These are phyloP conservation scores for Yarrowia osloensis DNA, from an alignment of 805 yeast genomes.

Conservation along the genomic window DNA sequence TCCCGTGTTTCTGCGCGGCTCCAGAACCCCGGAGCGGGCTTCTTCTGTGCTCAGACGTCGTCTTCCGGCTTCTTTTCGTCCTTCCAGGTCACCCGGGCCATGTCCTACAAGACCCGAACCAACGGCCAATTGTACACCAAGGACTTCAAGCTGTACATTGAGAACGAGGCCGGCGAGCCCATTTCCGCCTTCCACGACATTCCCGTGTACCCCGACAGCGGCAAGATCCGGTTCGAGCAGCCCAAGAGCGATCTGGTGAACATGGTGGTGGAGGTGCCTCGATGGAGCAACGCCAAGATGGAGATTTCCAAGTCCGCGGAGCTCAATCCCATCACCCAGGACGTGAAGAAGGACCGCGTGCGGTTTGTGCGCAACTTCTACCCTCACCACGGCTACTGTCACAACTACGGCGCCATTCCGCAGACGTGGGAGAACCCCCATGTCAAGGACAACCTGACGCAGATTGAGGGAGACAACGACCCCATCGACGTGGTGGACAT, in stretches of 20 bases:
- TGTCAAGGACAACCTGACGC: constrained; percentile 48
- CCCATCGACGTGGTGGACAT: constrained; percentile 95
- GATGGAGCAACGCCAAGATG: constrained; percentile 85
- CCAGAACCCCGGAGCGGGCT: background rate
- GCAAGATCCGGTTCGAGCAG: constrained; percentile 50
- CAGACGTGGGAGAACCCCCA: constrained; percentile 99
- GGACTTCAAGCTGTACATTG: constrained; percentile 78
- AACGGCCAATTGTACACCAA: constrained; percentile 82
- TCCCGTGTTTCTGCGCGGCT: background rate
- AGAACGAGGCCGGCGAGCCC: constrained; percentile 63
- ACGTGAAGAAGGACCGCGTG: constrained; percentile 69
- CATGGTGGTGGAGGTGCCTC: constrained; percentile 90
- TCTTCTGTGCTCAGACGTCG: background rate
- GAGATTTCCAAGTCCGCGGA: constrained; percentile 62
- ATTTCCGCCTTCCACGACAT: constrained; percentile 84
- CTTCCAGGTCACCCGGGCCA: constrained; percentile 2
- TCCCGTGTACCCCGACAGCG: constrained; percentile 79
- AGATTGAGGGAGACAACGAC: constrained; percentile 83
- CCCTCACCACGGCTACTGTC: constrained; percentile 83
- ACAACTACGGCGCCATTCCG: constrained; percentile 60
- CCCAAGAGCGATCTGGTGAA: constrained; percentile 49
- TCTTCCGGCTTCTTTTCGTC: constrained; percentile 13
- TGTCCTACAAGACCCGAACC: constrained; percentile 73
- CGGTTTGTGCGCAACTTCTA: constrained; percentile 77
- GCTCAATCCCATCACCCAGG: constrained; percentile 81